phyloP scores from a whole-genome alignment of 495 filamentous ascomycete species.

The Penicillium nucicola region DNA sequence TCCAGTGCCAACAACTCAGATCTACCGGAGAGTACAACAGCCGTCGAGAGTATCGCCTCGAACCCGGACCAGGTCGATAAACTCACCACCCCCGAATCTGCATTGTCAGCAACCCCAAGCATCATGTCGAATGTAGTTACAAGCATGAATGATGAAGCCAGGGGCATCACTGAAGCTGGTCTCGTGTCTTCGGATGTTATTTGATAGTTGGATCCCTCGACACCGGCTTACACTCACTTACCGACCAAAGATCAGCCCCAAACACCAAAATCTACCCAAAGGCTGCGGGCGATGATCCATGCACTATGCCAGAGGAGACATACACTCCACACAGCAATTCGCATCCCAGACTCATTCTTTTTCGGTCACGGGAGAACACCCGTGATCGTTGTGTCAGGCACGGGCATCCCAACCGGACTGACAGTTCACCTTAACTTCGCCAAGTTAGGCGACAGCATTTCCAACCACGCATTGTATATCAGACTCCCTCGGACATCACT shows the following conservation, averaged over 20 bases:
- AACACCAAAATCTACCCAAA: conserved; percentile 23
- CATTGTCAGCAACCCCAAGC: not conserved
- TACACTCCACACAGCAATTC: conserved; percentile 35
- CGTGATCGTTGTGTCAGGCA: conserved; percentile 47
- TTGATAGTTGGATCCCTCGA: conserved; percentile 11
- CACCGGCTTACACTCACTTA: conserved; percentile 11
- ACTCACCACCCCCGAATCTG: not conserved
- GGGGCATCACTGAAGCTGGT: conserved; percentile 5
- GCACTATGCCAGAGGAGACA: conserved; percentile 32
- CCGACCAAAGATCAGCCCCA: conserved; percentile 8
- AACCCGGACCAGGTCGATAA: not conserved
- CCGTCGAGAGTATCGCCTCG: not conserved
- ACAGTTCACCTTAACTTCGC: conserved; percentile 41
- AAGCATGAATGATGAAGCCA: conserved; percentile 7
- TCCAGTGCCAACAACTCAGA: not conserved
- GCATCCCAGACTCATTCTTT: conserved; percentile 39
- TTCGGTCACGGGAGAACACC: conserved; percentile 32
- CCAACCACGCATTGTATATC: conserved; percentile 45
- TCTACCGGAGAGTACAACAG: not conserved
- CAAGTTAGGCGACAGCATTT: conserved; percentile 31
- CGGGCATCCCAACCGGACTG: conserved; percentile 32
- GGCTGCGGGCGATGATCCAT: conserved; percentile 32
- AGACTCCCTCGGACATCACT: conserved; percentile 41
- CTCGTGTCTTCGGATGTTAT: conserved; percentile 13
- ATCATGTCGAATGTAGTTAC: not conserved